Percentiles rank a stretch among this genome's conserved stretches.
These are phyloP conservation scores for Plasmopara viticola DNA, from an alignment of 352 stramenopile genomes.

Conservation along the genomic window DNA sequence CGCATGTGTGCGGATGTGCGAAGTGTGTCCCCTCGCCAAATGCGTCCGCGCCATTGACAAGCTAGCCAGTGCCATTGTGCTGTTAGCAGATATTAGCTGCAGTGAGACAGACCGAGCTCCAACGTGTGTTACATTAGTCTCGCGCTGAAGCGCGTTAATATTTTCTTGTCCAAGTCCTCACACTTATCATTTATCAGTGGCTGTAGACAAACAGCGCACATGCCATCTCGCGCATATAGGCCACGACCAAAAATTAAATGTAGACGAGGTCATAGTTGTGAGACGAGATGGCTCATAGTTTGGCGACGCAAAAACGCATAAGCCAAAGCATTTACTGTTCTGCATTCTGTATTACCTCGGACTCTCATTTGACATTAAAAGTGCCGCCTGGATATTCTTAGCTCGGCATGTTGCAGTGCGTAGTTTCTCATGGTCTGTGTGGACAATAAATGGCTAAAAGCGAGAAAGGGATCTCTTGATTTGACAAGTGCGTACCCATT, in stretches of 20 bases:
- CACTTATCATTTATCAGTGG: too few relatives aligned
- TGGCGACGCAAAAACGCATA: background rate
- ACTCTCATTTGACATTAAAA: too few relatives aligned
- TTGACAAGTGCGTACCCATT: background rate
- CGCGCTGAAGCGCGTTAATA: background rate
- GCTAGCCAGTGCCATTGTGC: too few relatives aligned
- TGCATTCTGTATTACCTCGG: too few relatives aligned
- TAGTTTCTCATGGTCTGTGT: background rate
- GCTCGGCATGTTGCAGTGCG: background rate
- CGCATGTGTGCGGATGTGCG: too few relatives aligned
- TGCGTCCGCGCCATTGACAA: too few relatives aligned
- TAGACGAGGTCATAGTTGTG: background rate
- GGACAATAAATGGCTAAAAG: background rate
- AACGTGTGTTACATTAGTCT: background rate
- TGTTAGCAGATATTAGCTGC: too few relatives aligned
- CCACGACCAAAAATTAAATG: background rate
- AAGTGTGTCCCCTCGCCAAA: too few relatives aligned
- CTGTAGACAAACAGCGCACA: too few relatives aligned
- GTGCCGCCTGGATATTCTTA: background rate
- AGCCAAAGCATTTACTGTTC: too few relatives aligned
- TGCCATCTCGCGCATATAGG: background rate
- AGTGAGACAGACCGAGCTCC: too few relatives aligned
- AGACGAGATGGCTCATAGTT: background rate
- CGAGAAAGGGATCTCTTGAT: background rate
- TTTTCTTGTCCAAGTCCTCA: background rate